These are phyloP conservation scores for Penicillium fuscoglaucum DNA, from an alignment of 2,329 filamentous ascomycete genomes.

Conservation along the genomic window DNA sequence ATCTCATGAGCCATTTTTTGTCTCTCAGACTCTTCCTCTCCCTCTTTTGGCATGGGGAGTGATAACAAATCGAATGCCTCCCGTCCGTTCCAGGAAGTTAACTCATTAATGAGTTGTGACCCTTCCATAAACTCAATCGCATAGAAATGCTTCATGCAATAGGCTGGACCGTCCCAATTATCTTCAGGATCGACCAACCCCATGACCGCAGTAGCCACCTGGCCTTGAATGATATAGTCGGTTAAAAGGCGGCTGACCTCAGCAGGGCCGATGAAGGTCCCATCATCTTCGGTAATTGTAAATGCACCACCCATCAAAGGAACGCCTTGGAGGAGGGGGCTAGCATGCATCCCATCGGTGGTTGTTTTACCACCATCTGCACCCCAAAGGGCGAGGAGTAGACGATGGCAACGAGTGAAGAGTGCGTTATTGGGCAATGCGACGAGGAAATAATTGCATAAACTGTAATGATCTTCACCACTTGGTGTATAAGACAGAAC, in stretches of 20 bases:
- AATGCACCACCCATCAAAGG: slow-evolving; percentile 36
- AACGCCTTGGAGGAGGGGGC: slow-evolving; percentile 35
- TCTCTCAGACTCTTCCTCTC: slow-evolving; percentile 46
- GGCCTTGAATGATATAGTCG: slow-evolving; percentile 61
- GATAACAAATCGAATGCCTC: slow-evolving; percentile 55
- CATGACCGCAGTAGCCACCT: slow-evolving; percentile 55
- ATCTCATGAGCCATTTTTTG: slow-evolving; percentile 53
- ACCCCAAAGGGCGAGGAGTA: slow-evolving; percentile 55
- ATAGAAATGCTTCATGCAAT: slow-evolving; percentile 52
- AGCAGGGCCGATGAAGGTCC: slow-evolving; percentile 38
- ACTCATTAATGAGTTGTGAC: slow-evolving; percentile 55
- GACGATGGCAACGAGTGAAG: slow-evolving; percentile 51
- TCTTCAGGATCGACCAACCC: slow-evolving; percentile 53
- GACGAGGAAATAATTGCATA: slow-evolving; percentile 11
- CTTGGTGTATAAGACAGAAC: slow-evolving; percentile 48
- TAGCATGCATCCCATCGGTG: slow-evolving; percentile 55
- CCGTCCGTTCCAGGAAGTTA: slow-evolving; percentile 54
- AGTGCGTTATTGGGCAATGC: slow-evolving; percentile 41
- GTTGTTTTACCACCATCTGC: slow-evolving; percentile 43
- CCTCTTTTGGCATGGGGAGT: slow-evolving; percentile 39
- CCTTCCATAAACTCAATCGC: slow-evolving; percentile 53
- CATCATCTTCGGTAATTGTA: slow-evolving; percentile 21
- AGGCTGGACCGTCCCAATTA: slow-evolving; percentile 57
- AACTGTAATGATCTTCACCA: neutral
- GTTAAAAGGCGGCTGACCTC: slow-evolving; percentile 49